Evolutionary conservation across 495 filamentous ascomycete genomes (phyloP).

Genomic region (Aspergillus coremiiformis): DNA sequence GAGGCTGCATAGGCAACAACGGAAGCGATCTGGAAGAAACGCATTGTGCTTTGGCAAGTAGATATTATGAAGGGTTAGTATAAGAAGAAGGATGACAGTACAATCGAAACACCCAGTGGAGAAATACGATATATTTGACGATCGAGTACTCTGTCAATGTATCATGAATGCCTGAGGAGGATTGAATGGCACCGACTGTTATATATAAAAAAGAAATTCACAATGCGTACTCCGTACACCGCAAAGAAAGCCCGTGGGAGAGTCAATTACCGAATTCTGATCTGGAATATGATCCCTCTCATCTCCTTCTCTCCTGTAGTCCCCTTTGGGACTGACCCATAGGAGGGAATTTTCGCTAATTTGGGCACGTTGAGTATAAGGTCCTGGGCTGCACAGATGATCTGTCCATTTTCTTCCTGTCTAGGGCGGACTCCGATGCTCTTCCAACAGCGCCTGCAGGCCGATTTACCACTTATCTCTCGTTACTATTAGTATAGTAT

Average conservation of each 20-base stretch:
- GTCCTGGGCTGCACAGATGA: slow-evolving; percentile 13
- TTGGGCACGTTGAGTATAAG: slow-evolving; percentile 1
- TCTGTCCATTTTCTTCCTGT: slow-evolving; percentile 7
- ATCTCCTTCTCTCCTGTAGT: slow-evolving; percentile 3
- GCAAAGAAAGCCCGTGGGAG: slow-evolving; percentile 2
- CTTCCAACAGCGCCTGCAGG: background rate
- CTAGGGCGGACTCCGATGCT: background rate
- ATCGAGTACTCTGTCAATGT: background rate
- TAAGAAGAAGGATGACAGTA: background rate
- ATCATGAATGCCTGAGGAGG: background rate
- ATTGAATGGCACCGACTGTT: background rate
- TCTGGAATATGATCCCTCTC: slow-evolving; percentile 6
- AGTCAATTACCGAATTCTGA: background rate
- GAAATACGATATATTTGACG: background rate
- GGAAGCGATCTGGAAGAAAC: slow-evolving; percentile 14
- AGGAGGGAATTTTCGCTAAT: slow-evolving; percentile 6
- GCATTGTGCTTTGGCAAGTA: slow-evolving; percentile 25
- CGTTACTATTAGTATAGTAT: background rate
- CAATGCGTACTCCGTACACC: slow-evolving; percentile 1
- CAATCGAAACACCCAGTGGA: too few species aligned
- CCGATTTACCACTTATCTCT: background rate
- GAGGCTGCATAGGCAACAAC: slow-evolving; percentile 20
- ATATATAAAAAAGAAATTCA: too few species aligned
- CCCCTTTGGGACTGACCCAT: slow-evolving; percentile 10
- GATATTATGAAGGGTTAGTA: background rate